These are phyloP conservation scores for Lentithecium fluviatile DNA, from an alignment of 495 filamentous ascomycete species.

Conservation along the genomic window DNA sequence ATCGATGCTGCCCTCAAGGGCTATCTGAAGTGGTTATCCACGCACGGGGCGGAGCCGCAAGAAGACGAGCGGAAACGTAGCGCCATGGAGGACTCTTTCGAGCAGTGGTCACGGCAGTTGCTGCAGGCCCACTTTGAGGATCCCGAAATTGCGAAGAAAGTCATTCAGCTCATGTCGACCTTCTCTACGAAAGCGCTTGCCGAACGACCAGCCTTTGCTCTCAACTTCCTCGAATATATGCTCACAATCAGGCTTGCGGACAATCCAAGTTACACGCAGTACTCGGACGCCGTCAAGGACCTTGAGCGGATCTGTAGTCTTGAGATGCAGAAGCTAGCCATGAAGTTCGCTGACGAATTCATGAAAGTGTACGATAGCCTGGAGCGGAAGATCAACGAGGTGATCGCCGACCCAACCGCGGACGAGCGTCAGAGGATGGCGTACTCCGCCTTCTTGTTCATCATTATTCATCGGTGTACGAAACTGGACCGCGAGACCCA, in stretches of 20 bases:
- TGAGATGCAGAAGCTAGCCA: conserved; percentile 84
- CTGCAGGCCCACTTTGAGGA: conserved; percentile 81
- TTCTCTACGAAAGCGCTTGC: conserved; percentile 82
- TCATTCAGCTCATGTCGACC: conserved; percentile 79
- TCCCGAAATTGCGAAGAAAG: conserved; percentile 77
- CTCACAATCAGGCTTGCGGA: conserved; percentile 74
- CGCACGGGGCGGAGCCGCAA: conserved; percentile 54
- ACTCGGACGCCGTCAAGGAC: conserved; percentile 88
- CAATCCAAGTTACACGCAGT: conserved; percentile 64
- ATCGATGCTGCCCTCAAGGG: conserved; percentile 91
- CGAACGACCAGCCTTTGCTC: conserved; percentile 72
- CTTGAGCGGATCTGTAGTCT: conserved; percentile 77
- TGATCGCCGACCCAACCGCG: conserved; percentile 66
- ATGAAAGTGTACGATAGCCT: conserved; percentile 83
- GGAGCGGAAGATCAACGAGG: conserved; percentile 76
- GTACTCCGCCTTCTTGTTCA: conserved; percentile 77
- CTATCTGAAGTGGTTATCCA: conserved; percentile 73
- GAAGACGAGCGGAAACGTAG: conserved; percentile 62
- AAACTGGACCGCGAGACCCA: conserved; percentile 67
- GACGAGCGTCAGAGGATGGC: conserved; percentile 69
- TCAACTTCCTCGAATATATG: conserved; percentile 85
- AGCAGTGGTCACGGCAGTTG: conserved; percentile 76
- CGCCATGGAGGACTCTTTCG: conserved; percentile 64
- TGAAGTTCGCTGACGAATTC: conserved; percentile 86
- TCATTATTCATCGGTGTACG: conserved; percentile 84